Evolutionary conservation across 2,329 filamentous ascomycete species (phyloP).

Genomic region (Leptographium flavum): DNA sequence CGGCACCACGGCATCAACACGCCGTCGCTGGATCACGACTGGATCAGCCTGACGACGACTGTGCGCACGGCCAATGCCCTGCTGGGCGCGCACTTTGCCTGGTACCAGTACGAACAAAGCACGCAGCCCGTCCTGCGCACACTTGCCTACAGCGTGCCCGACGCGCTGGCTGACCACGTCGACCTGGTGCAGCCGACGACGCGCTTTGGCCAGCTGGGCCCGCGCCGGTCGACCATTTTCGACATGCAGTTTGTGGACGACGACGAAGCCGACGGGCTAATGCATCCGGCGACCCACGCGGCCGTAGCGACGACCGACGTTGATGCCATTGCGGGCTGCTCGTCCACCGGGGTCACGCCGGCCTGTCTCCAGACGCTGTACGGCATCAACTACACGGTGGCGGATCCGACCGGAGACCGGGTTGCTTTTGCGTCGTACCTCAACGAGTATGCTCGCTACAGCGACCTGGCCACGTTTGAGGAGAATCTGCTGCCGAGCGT

Average conservation of each 20-base stretch:
- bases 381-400: constrained; percentile 25
- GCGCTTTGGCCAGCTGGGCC: constrained; percentile 36
- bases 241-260: constrained; percentile 16
- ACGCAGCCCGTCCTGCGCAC: constrained; percentile 33
- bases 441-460: constrained; percentile 30
- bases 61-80: constrained; percentile 38
- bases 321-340: constrained; percentile 12
- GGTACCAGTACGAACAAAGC: constrained; percentile 33
- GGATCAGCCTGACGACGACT: constrained; percentile 43
- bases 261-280: constrained; percentile 1
- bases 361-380: constrained; percentile 35
- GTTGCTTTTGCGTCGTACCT: constrained; percentile 28
- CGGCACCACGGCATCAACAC: constrained; percentile 30
- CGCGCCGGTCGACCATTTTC: constrained; percentile 26
- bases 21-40: constrained; percentile 37
- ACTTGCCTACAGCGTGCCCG: constrained; percentile 46
- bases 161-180: constrained; percentile 35
- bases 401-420: constrained; percentile 15
- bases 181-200: constrained; percentile 53
- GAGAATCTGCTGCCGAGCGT: constrained; percentile 35
- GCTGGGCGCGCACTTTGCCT: constrained; percentile 41
- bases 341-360: constrained; percentile 29
- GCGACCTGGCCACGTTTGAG: constrained; percentile 36
- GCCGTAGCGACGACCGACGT: constrained; percentile 7
- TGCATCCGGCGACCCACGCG: background rate